These are phyloP conservation scores for Xerocomellus intermedius DNA, from an alignment of 768 basidiomycete species.

Conservation along the genomic window DNA sequence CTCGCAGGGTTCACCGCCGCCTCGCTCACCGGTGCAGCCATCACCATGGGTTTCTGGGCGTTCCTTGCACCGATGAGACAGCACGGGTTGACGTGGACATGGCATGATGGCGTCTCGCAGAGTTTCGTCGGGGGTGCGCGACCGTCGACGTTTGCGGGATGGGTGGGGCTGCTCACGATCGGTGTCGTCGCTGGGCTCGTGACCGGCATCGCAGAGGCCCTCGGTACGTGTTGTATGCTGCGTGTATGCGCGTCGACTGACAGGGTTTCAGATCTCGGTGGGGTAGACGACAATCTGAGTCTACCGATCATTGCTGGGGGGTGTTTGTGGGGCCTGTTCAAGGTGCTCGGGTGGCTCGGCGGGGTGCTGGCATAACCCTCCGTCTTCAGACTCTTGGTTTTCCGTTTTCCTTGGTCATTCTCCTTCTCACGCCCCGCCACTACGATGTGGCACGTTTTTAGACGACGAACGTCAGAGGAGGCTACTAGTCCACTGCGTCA, in stretches of 20 bases:
- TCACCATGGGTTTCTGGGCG: slow-evolving; percentile 73
- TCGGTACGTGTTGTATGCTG: slow-evolving; percentile 54
- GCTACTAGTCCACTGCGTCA: neutral
- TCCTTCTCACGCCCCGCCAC: neutral
- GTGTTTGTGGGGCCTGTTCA: slow-evolving; percentile 56
- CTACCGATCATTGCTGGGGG: slow-evolving; percentile 86
- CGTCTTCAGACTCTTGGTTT: neutral
- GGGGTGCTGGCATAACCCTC: slow-evolving; percentile 14
- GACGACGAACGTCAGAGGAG: no score
- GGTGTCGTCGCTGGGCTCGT: slow-evolving; percentile 71
- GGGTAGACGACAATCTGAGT: slow-evolving; percentile 86
- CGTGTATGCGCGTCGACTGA: slow-evolving; percentile 4
- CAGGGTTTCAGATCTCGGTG: slow-evolving; percentile 65
- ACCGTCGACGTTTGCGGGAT: slow-evolving; percentile 21
- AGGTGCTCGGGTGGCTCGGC: slow-evolving; percentile 38
- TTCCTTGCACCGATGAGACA: slow-evolving; percentile 50
- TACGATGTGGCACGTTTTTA: neutral
- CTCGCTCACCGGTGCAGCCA: slow-evolving; percentile 62
- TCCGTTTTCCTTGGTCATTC: neutral
- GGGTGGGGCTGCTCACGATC: slow-evolving; percentile 51
- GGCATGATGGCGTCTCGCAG: slow-evolving; percentile 48
- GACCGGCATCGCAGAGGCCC: slow-evolving; percentile 83
- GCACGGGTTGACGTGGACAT: slow-evolving; percentile 51
- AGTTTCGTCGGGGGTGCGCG: slow-evolving; percentile 16
- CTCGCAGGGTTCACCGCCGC: slow-evolving; percentile 84